Evolutionary conservation across 148 eudicot genomes (phyloP), one percentile per base, ranked within the genome.

Genomic region (Rhododendron ovatum): DNA sequence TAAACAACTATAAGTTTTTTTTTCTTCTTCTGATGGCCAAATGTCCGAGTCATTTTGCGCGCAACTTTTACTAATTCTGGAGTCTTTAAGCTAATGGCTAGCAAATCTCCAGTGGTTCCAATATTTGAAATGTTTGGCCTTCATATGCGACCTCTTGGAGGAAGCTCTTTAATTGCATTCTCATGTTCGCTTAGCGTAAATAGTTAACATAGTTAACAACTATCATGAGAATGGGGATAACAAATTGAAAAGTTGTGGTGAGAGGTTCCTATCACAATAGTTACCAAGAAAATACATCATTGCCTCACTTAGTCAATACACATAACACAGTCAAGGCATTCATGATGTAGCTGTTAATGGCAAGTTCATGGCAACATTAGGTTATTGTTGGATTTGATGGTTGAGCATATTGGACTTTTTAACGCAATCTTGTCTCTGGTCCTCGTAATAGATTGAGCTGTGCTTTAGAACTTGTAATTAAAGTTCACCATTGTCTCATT

Each of bases 211-310:
- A n/a, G n/a, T n/a, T 12, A 74, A 74, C 20, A 74, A 74, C 43
- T 33, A 20, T 76, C 43, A 22, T 39, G 30, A 24, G 48, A 53
- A 61, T 61, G 51, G 5, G 65, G 9, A 39, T n/a, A 33, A 61
- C 35, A 41, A 12, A 39, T 24, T 61, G 43, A 7, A 55, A 33
- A 37, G 50, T 17, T 61, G 50, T 11, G 74, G 39, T 71, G 76
- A 30, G 76, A 59, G 74, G 84, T n/a, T 82, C 20, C 69, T 8
- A 35, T 43, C 71, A 57, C 47, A 22, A n/a, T 57, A 39, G 73
- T 59, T 37, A 24, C 84, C 65, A 82, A 28, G 73, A 82, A 82
- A 59, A 10, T 57, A 51, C 73, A 82, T 82, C 39, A 71, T 71
- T 71, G 15, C 47, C 69, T 55, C 83, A 55, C 41, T 30, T 63